Conservation (phyloP, 768 basidiomycete genomes). For the Lactifluus subvellereus region DNA sequence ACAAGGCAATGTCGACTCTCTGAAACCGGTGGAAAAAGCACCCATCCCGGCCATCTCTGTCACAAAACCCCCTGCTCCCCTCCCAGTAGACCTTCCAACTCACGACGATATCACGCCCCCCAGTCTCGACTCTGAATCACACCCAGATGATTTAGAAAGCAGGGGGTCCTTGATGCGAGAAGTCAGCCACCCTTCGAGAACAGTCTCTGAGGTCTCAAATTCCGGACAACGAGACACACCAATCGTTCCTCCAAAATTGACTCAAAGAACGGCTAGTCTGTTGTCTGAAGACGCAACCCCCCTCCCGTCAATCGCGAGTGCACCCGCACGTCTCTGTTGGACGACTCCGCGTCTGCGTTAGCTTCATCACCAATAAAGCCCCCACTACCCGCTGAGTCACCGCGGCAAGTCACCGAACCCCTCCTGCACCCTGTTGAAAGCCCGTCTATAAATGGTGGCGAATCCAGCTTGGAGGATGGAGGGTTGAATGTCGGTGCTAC, state of each 20-base stretch:
- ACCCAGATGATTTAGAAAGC: conserved; percentile 25
- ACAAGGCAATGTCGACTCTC: conserved; percentile 19
- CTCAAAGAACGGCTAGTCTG: background rate
- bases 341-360: conserved; percentile 37
- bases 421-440: background rate
- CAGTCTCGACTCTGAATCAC: conserved; percentile 35
- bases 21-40: conserved; percentile 20
- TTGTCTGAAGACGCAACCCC: conserved; percentile 20
- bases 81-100: conserved; percentile 65
- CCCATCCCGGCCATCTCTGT: conserved; percentile 52
- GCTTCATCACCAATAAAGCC: conserved; percentile 31
- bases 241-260: background rate
- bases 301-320: conserved; percentile 12
- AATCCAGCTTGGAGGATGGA: background rate
- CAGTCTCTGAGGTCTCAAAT: conserved; percentile 1
- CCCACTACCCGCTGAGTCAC: conserved; percentile 28
- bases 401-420: background rate
- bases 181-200: conserved; percentile 13
- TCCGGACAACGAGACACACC: background rate
- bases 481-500: conserved; percentile 3
- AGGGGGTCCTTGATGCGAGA: conserved; percentile 24
- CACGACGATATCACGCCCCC: conserved; percentile 47
- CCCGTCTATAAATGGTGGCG: background rate
- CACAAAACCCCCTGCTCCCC: conserved; percentile 65
- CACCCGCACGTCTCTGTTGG: conserved; percentile 29